Evolutionary conservation across 139 green algal species (phyloP).

Genomic region (Chlorella sp.): DNA sequence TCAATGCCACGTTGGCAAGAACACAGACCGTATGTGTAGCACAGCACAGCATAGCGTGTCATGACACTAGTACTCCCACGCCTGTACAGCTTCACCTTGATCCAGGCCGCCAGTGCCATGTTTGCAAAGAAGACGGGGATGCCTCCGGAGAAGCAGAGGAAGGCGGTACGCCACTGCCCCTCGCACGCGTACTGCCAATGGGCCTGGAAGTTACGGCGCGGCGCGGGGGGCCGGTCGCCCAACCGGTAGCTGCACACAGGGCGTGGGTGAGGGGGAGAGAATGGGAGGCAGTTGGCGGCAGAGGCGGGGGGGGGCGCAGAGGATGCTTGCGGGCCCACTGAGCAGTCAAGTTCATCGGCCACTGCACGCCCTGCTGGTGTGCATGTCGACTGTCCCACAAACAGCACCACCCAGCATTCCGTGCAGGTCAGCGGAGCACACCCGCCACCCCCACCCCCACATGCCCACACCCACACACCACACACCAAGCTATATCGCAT

Average conservation of each 20-base stretch:
- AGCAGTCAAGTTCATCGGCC: neutral
- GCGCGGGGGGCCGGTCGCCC: slow-evolving; percentile 5
- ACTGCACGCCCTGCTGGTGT: neutral
- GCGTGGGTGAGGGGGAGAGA: neutral
- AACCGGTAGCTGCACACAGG: neutral
- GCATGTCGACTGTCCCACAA: no score
- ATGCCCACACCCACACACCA: no score
- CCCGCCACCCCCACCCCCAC: no score
- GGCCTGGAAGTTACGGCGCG: slow-evolving; percentile 21
- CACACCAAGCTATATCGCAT: no score
- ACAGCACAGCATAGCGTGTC: no score
- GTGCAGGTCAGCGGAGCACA: no score
- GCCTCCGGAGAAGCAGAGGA: neutral
- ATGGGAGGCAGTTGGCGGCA: neutral
- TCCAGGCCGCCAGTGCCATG: slow-evolving; percentile 31
- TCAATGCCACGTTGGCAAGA: no score
- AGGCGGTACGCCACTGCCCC: slow-evolving; percentile 22
- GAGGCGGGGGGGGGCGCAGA: neutral
- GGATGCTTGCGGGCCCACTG: neutral
- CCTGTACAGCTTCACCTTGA: neutral
- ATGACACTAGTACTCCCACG: neutral
- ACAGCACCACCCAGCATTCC: no score
- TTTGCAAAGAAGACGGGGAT: slow-evolving; percentile 28
- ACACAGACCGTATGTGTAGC: no score
- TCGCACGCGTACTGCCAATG: slow-evolving; percentile 20